Conservation (phyloP, 169 alveolate genomes). For the Plasmodium adleri region DNA sequence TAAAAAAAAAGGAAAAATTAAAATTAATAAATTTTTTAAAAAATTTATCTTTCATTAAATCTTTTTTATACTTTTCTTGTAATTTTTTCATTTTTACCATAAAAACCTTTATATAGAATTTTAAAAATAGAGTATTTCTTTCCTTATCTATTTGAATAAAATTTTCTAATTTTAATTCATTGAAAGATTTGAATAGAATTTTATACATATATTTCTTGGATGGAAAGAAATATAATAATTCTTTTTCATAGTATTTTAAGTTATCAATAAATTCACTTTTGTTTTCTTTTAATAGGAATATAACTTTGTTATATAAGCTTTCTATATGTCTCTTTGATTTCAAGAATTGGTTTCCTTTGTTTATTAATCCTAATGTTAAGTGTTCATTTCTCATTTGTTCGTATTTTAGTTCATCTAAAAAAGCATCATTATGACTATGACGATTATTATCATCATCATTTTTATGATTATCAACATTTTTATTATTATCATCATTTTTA, state of each 20-base stretch:
- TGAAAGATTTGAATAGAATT: slow-evolving; percentile 23
- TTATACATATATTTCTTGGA: slow-evolving; percentile 40
- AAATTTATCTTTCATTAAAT: slow-evolving; percentile 42
- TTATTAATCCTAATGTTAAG: slow-evolving; percentile 17
- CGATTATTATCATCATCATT: not conserved
- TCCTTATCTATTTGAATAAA: slow-evolving; percentile 33
- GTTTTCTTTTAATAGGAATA: slow-evolving; percentile 21
- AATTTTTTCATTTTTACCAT: slow-evolving; percentile 28
- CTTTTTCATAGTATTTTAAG: slow-evolving; percentile 24
- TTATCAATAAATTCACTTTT: slow-evolving; percentile 14
- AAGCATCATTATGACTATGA: not conserved
- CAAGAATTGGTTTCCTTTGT: slow-evolving; percentile 26
- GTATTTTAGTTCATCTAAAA: not conserved
- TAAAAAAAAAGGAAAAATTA: slow-evolving; percentile 44
- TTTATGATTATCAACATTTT: not conserved
- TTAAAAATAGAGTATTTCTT: slow-evolving; percentile 1
- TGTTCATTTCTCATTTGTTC: not conserved
- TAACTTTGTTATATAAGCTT: slow-evolving; percentile 18
- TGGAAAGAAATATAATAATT: slow-evolving; percentile 53
- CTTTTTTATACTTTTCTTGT: slow-evolving; percentile 40
- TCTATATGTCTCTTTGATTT: slow-evolving; percentile 38
- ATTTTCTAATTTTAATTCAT: slow-evolving; percentile 10
- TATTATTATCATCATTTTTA: not conserved
- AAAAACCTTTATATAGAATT: slow-evolving; percentile 28
- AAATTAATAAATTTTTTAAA: slow-evolving; percentile 50